Conservation (phyloP, 2,329 filamentous ascomycete genomes). For the Phialophora expanda region DNA sequence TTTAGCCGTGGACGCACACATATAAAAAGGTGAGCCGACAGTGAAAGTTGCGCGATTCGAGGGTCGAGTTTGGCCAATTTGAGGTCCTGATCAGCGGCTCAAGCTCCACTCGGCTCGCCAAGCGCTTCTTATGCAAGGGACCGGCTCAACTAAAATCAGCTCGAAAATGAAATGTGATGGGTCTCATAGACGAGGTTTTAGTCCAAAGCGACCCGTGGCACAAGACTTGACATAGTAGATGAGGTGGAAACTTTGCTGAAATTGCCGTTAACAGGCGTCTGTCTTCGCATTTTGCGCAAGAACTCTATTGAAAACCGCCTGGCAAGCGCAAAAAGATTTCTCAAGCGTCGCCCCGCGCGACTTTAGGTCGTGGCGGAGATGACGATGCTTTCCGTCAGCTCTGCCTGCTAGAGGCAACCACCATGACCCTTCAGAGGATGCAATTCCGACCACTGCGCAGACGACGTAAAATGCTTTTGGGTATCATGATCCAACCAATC, state of each 20-base stretch:
- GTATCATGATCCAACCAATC: neutral
- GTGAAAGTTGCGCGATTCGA: slow-evolving; percentile 17
- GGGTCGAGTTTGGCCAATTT: slow-evolving; percentile 10
- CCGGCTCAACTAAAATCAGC: slow-evolving; percentile 12
- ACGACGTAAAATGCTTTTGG: neutral
- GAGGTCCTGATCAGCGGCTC: slow-evolving; percentile 14
- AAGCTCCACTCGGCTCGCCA: slow-evolving; percentile 24
- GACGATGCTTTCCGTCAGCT: neutral
- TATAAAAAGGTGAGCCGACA: slow-evolving; percentile 12
- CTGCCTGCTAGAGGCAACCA: neutral
- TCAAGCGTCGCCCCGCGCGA: neutral
- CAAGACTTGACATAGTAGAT: neutral
- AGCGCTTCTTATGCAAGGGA: slow-evolving; percentile 23
- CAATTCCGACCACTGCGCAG: neutral
- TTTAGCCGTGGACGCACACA: slow-evolving; percentile 6
- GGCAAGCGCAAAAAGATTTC: neutral
- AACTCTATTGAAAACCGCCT: neutral
- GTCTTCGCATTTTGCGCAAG: neutral
- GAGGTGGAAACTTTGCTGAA: neutral
- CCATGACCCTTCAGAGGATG: neutral
- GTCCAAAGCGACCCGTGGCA: neutral
- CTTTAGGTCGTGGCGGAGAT: neutral
- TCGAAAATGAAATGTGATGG: slow-evolving; percentile 4
- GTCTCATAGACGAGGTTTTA: neutral
- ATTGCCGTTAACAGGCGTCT: neutral